Base-by-base conservation (phyloP, 805 yeast genomes). In the Hanseniaspora pseudoguilliermondii region DNA sequence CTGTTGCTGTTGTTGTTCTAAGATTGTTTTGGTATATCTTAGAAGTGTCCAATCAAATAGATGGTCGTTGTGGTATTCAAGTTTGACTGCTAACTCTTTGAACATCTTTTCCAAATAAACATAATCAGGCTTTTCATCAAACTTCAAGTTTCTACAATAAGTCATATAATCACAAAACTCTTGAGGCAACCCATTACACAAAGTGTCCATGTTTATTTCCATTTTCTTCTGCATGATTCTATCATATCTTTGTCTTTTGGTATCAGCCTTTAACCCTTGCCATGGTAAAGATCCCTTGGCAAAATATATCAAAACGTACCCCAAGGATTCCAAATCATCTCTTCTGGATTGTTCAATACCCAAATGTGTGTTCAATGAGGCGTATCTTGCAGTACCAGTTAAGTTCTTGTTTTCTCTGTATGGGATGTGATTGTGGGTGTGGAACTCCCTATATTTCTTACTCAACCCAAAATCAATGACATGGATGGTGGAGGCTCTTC, bases 231-330 rank as follows among this genome's bases (percentile, higher is more conserved):
- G 97, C 82, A 91, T 83, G 64, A 91, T 93, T 59, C 96, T 80
- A 72, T 91, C 97, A 71, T 91, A 91, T 72, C 93, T 91, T 70
- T 91, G 97, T 73, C 95, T 86, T 73, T 91, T 91, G 16, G 96
- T 88, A 27, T 91, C 93, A 41, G 97, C 98, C 71, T 89, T 89
- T 65, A 91, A 78, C 4, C 98, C 98, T 72, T 91, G 98, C 98
- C 98, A 91, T 55, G 98, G 98, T 64, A 91, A 79, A 18, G 95
- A 85, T 46, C 98, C 97, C 57, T 95, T 81, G 70, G 95, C 85
- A 68, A 91, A 93, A 72, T 91, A 91, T 63, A 91, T 86, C 63
- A 93, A 76, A 54, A 91, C 97, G 67, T 91, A 91, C 51, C 96
- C 97, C 65, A 91, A 78, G 59, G 93, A 83, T 73, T 93, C 98